Base-by-base conservation (phyloP, 108 stramenopile species). In the Mayamaea pseudoterrestris region DNA sequence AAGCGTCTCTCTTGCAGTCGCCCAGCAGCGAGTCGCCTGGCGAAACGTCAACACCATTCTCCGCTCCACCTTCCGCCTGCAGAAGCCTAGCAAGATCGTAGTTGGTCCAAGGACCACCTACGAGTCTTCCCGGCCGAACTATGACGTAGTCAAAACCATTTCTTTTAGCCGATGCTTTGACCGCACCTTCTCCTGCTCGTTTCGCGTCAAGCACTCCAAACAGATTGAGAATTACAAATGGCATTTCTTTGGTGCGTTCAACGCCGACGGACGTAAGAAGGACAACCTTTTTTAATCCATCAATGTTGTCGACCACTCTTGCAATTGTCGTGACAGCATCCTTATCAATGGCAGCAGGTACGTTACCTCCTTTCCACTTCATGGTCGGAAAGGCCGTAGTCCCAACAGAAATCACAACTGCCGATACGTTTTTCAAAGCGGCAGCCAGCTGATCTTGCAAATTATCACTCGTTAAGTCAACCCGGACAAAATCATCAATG, bases 191-290 rank as follows among this genome's bases (percentile, higher is more conserved):
- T 37, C 71, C 81, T 17, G 46, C 48, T 6, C 59, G 57, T 55
- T 83, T 80, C 40, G 82, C 76, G 53, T 76, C 71, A 32, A 83
- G 55, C 5, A 89, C 86, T 13, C 86, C 81, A 50, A 65, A 81
- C 0, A 74, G 64, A 63, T 89, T 89, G 24, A 89, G 44, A 37
- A 89, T 71, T 0, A 58, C 44, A 60, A 78, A 89, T 18, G 86
- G 86, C 68, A 83, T 64, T n/a, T 50, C 22, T 30, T 63, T 65
- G 16, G 60, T 44, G 18, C 81, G 56, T 31, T 63, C 35, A 20
- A 83, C 78, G 16, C 87, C 87, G 18, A 89, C 56, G 23, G 69
- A 72, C 14, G 47, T 71, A 24, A 76, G 25, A 44, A 80, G 41
- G 17, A 72, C 43, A 11, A 65, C 55, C 18, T 47, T 31, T 48